Percentiles rank a stretch among this genome's conserved stretches.
Evolutionary conservation across 164 flowering plant species (phyloP).

Genomic region (Nelumbo lutea): DNA sequence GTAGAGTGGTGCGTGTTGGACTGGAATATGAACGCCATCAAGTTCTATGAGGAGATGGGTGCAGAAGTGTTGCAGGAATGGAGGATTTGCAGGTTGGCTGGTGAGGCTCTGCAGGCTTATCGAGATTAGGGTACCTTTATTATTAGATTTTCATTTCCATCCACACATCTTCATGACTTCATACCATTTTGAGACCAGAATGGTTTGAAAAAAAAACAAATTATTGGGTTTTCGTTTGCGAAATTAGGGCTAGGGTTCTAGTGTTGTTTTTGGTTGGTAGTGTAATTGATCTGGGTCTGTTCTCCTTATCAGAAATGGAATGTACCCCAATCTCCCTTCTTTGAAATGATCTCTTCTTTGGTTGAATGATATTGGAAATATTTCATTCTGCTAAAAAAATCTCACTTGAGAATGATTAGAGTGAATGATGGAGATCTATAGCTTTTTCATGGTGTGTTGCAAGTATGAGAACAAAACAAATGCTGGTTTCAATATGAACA

Average conservation of each 20-base stretch:
- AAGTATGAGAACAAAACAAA: no score
- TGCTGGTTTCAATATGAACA: no score
- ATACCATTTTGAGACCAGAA: no score
- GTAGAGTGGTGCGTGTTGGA: constrained; percentile 92
- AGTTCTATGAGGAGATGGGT: constrained; percentile 90
- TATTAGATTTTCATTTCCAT: no score
- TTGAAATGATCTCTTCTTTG: background rate
- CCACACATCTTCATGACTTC: no score
- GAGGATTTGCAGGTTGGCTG: constrained; percentile 80
- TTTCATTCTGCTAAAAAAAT: no score
- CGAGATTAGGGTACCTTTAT: constrained; percentile 5
- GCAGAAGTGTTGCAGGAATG: constrained; percentile 70
- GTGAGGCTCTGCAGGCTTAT: constrained; percentile 27
- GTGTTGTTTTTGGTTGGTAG: background rate
- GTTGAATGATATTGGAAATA: no score
- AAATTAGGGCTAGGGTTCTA: background rate
- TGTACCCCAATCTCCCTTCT: background rate
- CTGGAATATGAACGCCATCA: constrained; percentile 84
- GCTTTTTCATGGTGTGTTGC: no score
- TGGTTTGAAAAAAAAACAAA: no score
- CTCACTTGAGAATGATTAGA: no score
- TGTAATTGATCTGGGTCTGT: background rate
- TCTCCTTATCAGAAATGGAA: background rate
- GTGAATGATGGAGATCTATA: no score
- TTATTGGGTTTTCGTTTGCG: no score